A percentile compares a stretch with the other conserved stretches of the same genome.
These are phyloP conservation scores for Puccinia polysora DNA, from an alignment of 1,284 basidiomycete species.

Conservation along the genomic window DNA sequence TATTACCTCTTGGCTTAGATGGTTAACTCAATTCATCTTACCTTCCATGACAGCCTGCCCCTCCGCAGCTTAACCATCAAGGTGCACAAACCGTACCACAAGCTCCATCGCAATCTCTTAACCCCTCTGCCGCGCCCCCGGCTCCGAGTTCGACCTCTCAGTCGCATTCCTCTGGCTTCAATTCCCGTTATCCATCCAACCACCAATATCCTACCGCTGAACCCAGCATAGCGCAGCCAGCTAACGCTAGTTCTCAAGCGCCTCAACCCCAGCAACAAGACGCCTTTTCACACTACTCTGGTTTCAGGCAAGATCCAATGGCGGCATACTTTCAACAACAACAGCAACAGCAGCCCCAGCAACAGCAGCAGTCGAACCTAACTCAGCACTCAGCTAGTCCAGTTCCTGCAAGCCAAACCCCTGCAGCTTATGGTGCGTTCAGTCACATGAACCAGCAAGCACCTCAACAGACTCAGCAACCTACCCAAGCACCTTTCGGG, in stretches of 20 bases:
- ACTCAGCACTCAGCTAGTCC: slow-evolving; percentile 39
- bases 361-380: slow-evolving; percentile 38
- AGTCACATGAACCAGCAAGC: slow-evolving; percentile 40
- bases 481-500: slow-evolving; percentile 22
- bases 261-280: slow-evolving; percentile 35
- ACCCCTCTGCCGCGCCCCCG: slow-evolving; percentile 7
- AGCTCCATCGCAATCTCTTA: slow-evolving; percentile 21
- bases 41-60: not conserved
- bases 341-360: slow-evolving; percentile 25
- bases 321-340: slow-evolving; percentile 36
- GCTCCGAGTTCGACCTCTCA: slow-evolving; percentile 10
- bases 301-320: slow-evolving; percentile 41
- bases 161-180: slow-evolving; percentile 26
- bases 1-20: not conserved
- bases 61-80: slow-evolving; percentile 12
- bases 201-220: slow-evolving; percentile 32
- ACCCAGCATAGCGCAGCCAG: slow-evolving; percentile 5
- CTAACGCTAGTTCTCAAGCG: slow-evolving; percentile 16
- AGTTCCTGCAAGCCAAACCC: slow-evolving; percentile 25
- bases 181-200: slow-evolving; percentile 32
- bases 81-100: slow-evolving; percentile 23
- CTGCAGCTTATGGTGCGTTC: slow-evolving; percentile 30
- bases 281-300: slow-evolving; percentile 37
- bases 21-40: not conserved
- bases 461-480: slow-evolving; percentile 40